These are phyloP conservation scores for Beta lomatogona DNA, from an alignment of 179 eudicot genomes.

Conservation along the genomic window DNA sequence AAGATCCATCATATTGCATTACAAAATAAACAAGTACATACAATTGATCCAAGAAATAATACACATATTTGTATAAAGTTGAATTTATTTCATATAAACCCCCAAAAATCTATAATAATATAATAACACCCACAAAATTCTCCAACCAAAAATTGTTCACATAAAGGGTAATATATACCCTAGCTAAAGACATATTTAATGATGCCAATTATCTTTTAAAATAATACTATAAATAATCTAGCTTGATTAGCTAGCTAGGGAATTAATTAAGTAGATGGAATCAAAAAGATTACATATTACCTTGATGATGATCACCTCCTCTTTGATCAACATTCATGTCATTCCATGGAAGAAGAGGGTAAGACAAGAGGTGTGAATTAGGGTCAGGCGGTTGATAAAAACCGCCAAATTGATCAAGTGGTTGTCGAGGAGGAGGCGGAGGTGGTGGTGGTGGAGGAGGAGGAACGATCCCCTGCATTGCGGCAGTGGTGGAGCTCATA, in stretches of 20 bases:
- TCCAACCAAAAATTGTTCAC: background rate
- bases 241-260: background rate
- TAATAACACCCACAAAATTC: background rate
- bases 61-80: background rate
- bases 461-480: slow-evolving; percentile 20
- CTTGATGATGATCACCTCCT: slow-evolving; percentile 32
- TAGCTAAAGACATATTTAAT: slow-evolving; percentile 14
- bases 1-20: background rate
- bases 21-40: background rate
- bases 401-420: slow-evolving; percentile 24
- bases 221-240: background rate
- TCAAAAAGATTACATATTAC: slow-evolving; percentile 10
- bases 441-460: slow-evolving; percentile 28
- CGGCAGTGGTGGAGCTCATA: slow-evolving; percentile 19
- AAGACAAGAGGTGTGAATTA: slow-evolving; percentile 13
- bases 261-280: background rate
- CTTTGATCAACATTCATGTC: slow-evolving; percentile 34
- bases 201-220: background rate
- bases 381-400: slow-evolving; percentile 35
- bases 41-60: background rate
- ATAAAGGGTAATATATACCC: slow-evolving; percentile 3
- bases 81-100: slow-evolving; percentile 19
- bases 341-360: slow-evolving; percentile 35
- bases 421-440: slow-evolving; percentile 16
- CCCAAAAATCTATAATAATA: slow-evolving; percentile 14